A percentile compares a stretch with the other conserved stretches of the same genome.
These are phyloP conservation scores for Hyphopichia khmerensis DNA, from an alignment of 1,139 yeast species.

Conservation along the genomic window DNA sequence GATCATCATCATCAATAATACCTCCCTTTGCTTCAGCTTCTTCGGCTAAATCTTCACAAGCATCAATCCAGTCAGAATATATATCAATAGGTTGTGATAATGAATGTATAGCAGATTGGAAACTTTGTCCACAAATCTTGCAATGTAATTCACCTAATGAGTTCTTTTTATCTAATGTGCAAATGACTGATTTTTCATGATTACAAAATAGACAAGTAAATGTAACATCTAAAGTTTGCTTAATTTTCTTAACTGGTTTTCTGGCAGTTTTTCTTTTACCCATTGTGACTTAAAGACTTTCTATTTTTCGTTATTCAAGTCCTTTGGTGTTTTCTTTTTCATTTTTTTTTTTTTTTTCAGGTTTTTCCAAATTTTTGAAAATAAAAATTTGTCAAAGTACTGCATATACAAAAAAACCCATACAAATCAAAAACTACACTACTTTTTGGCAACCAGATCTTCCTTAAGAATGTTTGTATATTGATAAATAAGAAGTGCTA, in stretches of 20 bases:
- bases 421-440: neutral
- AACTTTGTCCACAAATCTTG: constrained; percentile 92
- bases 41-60: constrained; percentile 92
- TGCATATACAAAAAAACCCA: neutral
- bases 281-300: constrained; percentile 28
- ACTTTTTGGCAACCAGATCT: neutral
- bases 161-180: constrained; percentile 83
- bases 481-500: neutral
- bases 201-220: constrained; percentile 94
- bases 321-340: no score
- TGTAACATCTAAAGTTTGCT: constrained; percentile 78
- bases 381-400: neutral
- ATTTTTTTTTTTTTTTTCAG: neutral
- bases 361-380: neutral
- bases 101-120: constrained; percentile 85
- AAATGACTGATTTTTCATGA: constrained; percentile 89
- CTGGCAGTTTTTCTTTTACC: constrained; percentile 91
- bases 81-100: constrained; percentile 89
- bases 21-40: constrained; percentile 42
- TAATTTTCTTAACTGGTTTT: constrained; percentile 77
- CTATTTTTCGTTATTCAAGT: no score
- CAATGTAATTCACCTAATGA: constrained; percentile 85
- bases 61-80: constrained; percentile 98
- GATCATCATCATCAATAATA: constrained; percentile 21
- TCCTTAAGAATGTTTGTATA: neutral